Evolutionary conservation across 306 rosid species (phyloP).

Genomic region (apple (Malus domestica)): DNA sequence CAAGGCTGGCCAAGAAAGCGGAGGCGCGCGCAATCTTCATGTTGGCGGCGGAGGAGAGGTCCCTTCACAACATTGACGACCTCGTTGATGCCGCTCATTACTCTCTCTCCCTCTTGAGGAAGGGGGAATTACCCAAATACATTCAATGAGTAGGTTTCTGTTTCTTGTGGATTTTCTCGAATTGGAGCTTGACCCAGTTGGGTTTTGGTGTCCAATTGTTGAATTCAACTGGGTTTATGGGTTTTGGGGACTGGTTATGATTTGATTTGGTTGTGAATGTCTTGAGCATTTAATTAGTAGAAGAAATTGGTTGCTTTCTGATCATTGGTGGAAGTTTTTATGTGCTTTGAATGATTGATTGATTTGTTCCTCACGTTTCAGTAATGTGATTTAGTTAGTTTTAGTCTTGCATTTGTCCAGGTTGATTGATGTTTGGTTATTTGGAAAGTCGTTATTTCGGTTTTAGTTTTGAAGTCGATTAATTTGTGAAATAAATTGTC

Average conservation of each 20-base stretch:
- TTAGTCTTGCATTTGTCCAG: background rate
- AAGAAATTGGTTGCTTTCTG: background rate
- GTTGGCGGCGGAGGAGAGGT: slow-evolving; percentile 73
- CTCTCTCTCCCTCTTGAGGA: slow-evolving; percentile 58
- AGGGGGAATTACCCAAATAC: slow-evolving; percentile 42
- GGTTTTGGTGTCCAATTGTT: background rate
- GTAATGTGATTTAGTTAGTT: background rate
- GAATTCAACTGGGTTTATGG: background rate
- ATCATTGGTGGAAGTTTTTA: background rate
- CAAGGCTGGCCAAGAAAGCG: slow-evolving; percentile 61
- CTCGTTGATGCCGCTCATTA: slow-evolving; percentile 69
- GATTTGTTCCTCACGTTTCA: background rate
- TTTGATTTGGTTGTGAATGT: background rate
- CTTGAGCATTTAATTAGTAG: background rate
- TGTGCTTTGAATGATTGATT: background rate
- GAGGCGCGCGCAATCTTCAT: slow-evolving; percentile 53
- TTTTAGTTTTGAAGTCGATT: background rate
- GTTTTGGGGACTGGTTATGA: background rate
- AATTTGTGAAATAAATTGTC: background rate
- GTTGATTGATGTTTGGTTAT: background rate
- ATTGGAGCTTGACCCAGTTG: background rate
- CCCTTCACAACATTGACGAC: slow-evolving; percentile 68
- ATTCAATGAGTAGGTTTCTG: slow-evolving; percentile 28
- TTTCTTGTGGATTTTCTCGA: background rate
- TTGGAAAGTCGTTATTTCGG: background rate